Evolutionary conservation across 805 yeast genomes (phyloP).

Genomic region (Saccharomycopsis javanensis): DNA sequence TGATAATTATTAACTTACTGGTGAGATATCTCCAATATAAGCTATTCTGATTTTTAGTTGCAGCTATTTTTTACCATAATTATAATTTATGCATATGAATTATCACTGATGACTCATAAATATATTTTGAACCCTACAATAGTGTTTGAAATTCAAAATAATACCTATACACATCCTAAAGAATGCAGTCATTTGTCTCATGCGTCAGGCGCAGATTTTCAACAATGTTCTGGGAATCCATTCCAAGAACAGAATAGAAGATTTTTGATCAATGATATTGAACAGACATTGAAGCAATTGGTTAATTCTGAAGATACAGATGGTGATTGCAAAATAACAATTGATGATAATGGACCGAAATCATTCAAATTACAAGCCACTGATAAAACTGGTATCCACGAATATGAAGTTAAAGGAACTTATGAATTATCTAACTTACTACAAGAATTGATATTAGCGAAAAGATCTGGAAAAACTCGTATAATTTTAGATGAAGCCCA

Average conservation of each 20-base stretch:
- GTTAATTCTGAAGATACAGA: slow-evolving; percentile 79
- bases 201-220: not conserved
- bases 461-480: slow-evolving; percentile 65
- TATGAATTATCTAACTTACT: slow-evolving; percentile 79
- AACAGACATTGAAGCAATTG: slow-evolving; percentile 58
- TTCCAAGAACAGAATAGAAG: slow-evolving; percentile 16
- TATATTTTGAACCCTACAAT: not conserved
- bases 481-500: slow-evolving; percentile 76
- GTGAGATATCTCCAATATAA: too few relatives aligned
- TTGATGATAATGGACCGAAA: slow-evolving; percentile 78
- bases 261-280: slow-evolving; percentile 68
- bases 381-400: slow-evolving; percentile 71
- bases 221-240: not conserved
- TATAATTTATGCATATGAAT: too few relatives aligned
- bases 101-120: not conserved
- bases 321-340: slow-evolving; percentile 70
- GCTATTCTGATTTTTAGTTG: too few relatives aligned
- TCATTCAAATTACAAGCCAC: slow-evolving; percentile 77
- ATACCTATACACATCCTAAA: not conserved
- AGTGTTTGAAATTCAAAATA: not conserved
- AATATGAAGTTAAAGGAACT: slow-evolving; percentile 71
- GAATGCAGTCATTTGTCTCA: not conserved
- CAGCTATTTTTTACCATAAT: too few relatives aligned
- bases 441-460: slow-evolving; percentile 84
- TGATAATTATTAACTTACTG: too few relatives aligned